Evolutionary conservation across 192 early-diverging fungal genomes (phyloP), one percentile per base, ranked within the genome.

Genomic region (Coemansia sp.): DNA sequence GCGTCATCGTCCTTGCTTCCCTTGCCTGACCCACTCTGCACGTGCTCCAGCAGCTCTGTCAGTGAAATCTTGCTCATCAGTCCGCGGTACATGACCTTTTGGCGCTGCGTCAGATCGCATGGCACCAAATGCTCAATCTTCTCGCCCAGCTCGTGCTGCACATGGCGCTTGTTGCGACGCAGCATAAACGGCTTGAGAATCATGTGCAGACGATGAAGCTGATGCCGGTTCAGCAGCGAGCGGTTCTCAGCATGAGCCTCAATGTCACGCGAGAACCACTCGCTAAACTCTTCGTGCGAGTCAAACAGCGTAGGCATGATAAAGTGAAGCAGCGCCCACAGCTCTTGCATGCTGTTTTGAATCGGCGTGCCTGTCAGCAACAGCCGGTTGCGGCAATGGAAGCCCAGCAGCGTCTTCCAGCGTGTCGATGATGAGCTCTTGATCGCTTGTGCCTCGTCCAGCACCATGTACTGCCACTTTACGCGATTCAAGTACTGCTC

Each of bases 301-400:
- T 88, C 90, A 84, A 99, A 97, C 27, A 99, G 91, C 68, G 97
- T 95, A 5, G 97, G 97, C 25, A 99, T 77, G 70, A 99, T 72
- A 69, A 99, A 99, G 76, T 99, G 97, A 6, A 99, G 85, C 60
- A 99, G 79, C 14, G 95, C 94, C 97, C 97, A 99, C n/a, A 99
- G 84, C 77, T 99, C 97, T 66, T 97, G 94, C 12, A 98, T 83
- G 59, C 97, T 95, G 87, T 99, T 99, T 70, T 97, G 95, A 17
- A 98, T 85, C 15, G 96, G 96, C 0, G 96, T 98, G 60, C 96
- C 96, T 0, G 96, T 96, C 11, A 98, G 89, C 38, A 98, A 75
- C 53, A 99, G 84, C 29, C 97, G 87, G 62, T 93, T 90, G 50
- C 88, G 85, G 23, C 94, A 93, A 24, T 86, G 82, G 70, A 99